Evolutionary conservation across 129 eudicot genomes (phyloP).

Genomic region (Mikania micrantha): DNA sequence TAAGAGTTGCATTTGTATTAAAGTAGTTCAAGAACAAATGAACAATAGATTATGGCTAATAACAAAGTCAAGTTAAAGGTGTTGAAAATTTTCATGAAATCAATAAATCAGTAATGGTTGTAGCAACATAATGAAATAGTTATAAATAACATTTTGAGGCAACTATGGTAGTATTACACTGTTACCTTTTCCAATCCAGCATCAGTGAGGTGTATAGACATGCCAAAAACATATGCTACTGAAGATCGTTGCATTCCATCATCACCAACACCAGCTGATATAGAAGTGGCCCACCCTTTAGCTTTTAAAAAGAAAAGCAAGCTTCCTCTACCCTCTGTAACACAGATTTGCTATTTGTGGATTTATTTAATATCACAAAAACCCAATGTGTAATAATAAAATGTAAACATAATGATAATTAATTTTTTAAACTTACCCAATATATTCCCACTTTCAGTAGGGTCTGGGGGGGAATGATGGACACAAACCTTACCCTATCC

Average conservation of each 20-base stretch:
- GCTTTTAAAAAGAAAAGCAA: slow-evolving; percentile 70
- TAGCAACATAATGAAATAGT: background rate
- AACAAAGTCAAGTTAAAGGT: background rate
- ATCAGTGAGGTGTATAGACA: slow-evolving; percentile 89
- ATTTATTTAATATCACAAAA: slow-evolving; percentile 5
- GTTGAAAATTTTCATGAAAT: background rate
- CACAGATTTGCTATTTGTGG: slow-evolving; percentile 3
- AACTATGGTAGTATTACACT: background rate
- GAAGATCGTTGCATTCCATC: slow-evolving; percentile 87
- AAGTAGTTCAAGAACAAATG: background rate
- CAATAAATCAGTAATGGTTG: background rate
- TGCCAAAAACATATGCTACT: slow-evolving; percentile 80
- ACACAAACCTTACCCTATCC: too few species aligned
- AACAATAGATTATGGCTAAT: background rate
- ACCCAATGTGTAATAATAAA: background rate
- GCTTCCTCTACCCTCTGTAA: slow-evolving; percentile 95
- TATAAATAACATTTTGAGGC: background rate
- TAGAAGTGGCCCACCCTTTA: slow-evolving; percentile 85
- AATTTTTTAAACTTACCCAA: too few species aligned
- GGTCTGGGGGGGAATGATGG: too few species aligned
- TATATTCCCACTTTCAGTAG: too few species aligned
- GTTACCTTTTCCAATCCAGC: slow-evolving; percentile 83
- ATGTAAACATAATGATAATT: slow-evolving; percentile 1
- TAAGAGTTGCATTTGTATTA: background rate
- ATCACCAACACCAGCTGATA: slow-evolving; percentile 97